Percentiles rank a stretch among this genome's conserved stretches.
Evolutionary conservation across 2,329 filamentous ascomycete genomes (phyloP).

Genomic region (Apiospora rasikravindrae): DNA sequence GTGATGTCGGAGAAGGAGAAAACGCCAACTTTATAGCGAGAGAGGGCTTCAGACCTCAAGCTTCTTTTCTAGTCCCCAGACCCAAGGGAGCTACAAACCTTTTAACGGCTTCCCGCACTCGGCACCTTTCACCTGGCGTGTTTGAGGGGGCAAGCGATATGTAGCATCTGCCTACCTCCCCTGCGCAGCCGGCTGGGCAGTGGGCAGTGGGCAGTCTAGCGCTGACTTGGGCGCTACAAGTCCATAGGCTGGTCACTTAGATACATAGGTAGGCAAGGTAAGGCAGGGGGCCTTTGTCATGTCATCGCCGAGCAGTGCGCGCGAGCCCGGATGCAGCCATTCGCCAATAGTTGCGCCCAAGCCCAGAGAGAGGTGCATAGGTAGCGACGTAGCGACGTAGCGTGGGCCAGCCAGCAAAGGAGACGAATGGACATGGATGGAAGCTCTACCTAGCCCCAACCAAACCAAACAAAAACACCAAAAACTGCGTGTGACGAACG

Average conservation of each 20-base stretch:
- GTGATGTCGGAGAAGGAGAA: not conserved
- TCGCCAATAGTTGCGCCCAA: not conserved
- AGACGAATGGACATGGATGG: not conserved
- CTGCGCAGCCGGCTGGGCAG: not conserved
- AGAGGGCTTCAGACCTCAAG: constrained; percentile 5
- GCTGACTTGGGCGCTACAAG: not conserved
- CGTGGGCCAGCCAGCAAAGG: not conserved
- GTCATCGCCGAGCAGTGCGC: not conserved
- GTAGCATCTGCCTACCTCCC: not conserved
- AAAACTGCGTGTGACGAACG: not conserved
- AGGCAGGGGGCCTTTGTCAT: not conserved
- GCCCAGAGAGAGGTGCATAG: not conserved
- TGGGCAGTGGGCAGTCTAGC: not conserved
- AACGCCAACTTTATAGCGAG: constrained; percentile 2
- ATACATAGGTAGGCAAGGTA: not conserved
- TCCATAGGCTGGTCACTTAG: not conserved
- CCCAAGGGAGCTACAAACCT: constrained; percentile 8
- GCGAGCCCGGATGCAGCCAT: not conserved
- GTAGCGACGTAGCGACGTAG: not conserved
- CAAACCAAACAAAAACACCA: not conserved
- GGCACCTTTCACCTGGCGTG: not conserved
- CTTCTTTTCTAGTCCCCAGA: not conserved
- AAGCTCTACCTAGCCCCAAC: not conserved
- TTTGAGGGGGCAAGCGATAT: not conserved
- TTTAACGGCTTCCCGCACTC: not conserved